phyloP scores from a whole-genome alignment of 371 early-diverging fungal species.

The Caulochytrium protostelioides region DNA sequence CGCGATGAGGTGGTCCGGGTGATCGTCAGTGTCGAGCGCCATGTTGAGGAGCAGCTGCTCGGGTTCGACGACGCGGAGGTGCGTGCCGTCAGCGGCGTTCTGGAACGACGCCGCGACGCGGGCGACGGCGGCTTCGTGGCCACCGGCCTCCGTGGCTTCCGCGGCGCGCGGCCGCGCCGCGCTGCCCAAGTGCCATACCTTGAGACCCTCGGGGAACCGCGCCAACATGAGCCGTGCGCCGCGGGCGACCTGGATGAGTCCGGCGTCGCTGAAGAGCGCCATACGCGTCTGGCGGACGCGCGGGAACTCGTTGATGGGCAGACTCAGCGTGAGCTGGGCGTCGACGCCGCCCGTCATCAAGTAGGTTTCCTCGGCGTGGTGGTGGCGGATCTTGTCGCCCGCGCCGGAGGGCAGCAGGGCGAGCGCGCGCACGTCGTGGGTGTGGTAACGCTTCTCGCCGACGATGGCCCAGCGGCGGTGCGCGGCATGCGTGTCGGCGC shows the following conservation, averaged over 20 bases:
- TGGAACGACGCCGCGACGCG: background rate
- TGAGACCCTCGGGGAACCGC: slow-evolving; percentile 33
- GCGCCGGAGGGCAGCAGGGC: slow-evolving; percentile 26
- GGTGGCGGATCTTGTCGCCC: background rate
- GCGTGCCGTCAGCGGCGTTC: background rate
- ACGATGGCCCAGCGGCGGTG: slow-evolving; percentile 42
- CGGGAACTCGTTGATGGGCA: slow-evolving; percentile 33
- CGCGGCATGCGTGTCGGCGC: slow-evolving; percentile 2
- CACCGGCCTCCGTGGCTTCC: background rate
- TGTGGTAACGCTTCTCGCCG: slow-evolving; percentile 62
- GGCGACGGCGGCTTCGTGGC: background rate
- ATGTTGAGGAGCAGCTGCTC: background rate
- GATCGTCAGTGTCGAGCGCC: background rate
- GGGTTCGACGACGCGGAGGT: background rate
- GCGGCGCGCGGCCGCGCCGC: slow-evolving; percentile 4
- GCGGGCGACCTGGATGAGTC: no score
- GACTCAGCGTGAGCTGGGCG: slow-evolving; percentile 38
- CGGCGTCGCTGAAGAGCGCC: no score
- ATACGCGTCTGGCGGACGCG: no score
- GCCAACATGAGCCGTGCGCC: slow-evolving; percentile 35
- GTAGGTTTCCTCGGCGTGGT: background rate
- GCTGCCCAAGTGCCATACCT: slow-evolving; percentile 59
- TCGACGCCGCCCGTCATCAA: slow-evolving; percentile 4
- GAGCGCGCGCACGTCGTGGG: slow-evolving; percentile 74
- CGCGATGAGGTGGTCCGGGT: slow-evolving; percentile 37